Base-by-base conservation (phyloP, 345 rosid species). In the Arabis alpina region DNA sequence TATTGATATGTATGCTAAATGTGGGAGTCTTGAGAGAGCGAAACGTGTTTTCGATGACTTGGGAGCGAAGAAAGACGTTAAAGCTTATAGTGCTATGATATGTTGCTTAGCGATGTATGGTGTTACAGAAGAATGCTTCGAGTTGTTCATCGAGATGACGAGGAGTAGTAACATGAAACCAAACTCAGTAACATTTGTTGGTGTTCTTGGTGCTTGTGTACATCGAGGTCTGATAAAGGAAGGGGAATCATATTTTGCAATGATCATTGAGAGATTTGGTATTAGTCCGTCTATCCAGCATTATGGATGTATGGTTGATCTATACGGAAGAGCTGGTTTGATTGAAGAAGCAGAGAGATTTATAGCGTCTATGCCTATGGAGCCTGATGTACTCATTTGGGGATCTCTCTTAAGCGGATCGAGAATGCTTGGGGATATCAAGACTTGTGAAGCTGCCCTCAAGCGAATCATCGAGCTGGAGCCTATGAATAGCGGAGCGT, bases 1-100 rank as follows among this genome's bases (percentile, higher is more conserved):
- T 9, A 67, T 87, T 48, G 88, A 83, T 58, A 87, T 87, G 89
- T 85, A 85, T 51, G 76, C 85, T 27, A 87, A 85, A 75, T 82
- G 89, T 37, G 89, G 88, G 6, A 81, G 80, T 55, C 79, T 85
- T 14, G 80, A 64, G 50, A 80, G 73, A 14, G 88, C 92, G 40
- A 71, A 50, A 69, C 58, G 25, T 8, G 68, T 82, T 61, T 88
- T 88, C 10, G 24, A 24, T 62, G 48, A 65, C 41, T 80, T 83
- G 10, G 44, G 16, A 15, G 0, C 5, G 27, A 75, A 61, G 64
- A 82, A 64, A 74, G 90, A 87, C 52, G 82, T 77, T 68, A 70
- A 85, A 70, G 82, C 92, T 1, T 87, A 89, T 59, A 87, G 80
- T 79, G 80, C 80, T 49, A 71, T 89, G 53, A 81, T 89, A 14